Conservation (phyloP, 2,329 filamentous ascomycete species). For the Fragosphaeria purpurea region DNA sequence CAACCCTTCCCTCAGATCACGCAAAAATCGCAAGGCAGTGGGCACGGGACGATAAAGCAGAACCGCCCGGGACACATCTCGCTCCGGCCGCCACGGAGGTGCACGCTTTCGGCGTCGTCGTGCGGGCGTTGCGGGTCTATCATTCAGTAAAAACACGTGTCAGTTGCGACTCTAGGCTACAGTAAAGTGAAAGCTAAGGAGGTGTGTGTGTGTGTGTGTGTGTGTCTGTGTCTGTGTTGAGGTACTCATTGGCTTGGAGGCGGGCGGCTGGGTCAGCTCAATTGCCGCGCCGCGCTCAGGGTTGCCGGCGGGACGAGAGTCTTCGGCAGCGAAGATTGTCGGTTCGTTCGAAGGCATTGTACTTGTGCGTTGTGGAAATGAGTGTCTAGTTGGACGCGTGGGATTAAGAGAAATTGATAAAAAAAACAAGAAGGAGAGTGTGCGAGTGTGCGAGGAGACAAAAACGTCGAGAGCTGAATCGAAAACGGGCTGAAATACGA, state of each 20-base stretch:
- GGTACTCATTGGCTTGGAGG: constrained; percentile 2
- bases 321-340: no score
- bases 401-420: no score
- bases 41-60: constrained; percentile 30
- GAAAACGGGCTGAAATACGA: no score
- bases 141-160: not conserved
- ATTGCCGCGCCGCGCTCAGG: not conserved
- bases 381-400: no score
- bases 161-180: no score
- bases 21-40: constrained; percentile 28
- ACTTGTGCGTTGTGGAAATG: no score
- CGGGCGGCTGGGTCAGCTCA: constrained; percentile 1
- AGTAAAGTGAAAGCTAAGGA: no score
- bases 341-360: no score
- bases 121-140: not conserved
- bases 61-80: constrained; percentile 25
- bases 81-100: constrained; percentile 12
- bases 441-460: no score
- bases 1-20: constrained; percentile 17
- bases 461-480: no score
- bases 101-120: not conserved
- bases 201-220: not conserved
- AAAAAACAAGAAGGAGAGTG: no score
- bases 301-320: no score
- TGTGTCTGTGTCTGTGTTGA: not conserved